Conservation (phyloP, 495 filamentous ascomycete species). For the Aspergillus hancockii region DNA sequence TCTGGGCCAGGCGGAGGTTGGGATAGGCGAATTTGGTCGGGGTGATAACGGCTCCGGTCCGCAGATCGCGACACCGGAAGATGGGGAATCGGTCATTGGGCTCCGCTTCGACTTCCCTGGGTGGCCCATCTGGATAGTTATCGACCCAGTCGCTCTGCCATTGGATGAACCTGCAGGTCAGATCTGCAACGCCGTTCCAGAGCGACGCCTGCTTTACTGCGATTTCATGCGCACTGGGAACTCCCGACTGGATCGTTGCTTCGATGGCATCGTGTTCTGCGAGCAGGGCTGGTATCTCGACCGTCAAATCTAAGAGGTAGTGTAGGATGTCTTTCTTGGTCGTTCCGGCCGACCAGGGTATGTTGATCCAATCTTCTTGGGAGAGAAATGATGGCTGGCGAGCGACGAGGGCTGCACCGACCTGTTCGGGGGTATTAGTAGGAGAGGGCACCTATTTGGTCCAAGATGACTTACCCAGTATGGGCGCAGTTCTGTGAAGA, state of each 20-base stretch:
- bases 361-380: constrained; percentile 43
- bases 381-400: constrained; percentile 41
- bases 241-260: constrained; percentile 18
- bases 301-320: constrained; percentile 41
- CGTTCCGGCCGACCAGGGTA: constrained; percentile 45
- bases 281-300: constrained; percentile 38
- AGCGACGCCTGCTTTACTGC: constrained; percentile 39
- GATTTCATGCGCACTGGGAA: constrained; percentile 36
- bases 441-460: background rate
- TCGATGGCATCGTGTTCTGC: constrained; percentile 36
- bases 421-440: constrained; percentile 22
- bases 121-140: constrained; percentile 35
- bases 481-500: constrained; percentile 46
- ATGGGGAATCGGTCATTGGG: constrained; percentile 36
- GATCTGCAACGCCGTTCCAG: constrained; percentile 39
- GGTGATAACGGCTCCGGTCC: constrained; percentile 37
- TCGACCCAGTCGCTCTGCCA: constrained; percentile 43
- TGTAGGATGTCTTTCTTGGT: constrained; percentile 46
- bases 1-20: constrained; percentile 43
- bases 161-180: constrained; percentile 33
- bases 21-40: constrained; percentile 43
- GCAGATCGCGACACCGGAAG: constrained; percentile 41
- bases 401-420: constrained; percentile 34
- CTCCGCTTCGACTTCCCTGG: constrained; percentile 29
- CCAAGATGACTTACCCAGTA: constrained; percentile 39